phyloP scores from a whole-genome alignment of 169 alveolate species.

The Plasmodium vivax region DNA sequence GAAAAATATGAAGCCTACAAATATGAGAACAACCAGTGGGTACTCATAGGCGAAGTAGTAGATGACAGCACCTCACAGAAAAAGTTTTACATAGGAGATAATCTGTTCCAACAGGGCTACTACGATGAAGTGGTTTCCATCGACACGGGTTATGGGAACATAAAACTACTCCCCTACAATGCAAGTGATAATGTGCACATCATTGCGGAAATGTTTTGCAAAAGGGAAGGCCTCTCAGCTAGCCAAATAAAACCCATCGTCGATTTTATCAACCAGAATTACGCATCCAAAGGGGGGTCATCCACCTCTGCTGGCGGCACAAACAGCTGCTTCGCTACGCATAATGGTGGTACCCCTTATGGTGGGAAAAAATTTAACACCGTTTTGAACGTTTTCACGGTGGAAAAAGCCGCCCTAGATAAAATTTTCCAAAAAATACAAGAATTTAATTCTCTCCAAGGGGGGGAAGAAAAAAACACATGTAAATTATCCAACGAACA shows the following conservation, averaged over 20 bases:
- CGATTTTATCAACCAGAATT: slow-evolving; percentile 68
- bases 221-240: slow-evolving; percentile 45
- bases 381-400: slow-evolving; percentile 40
- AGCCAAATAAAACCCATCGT: slow-evolving; percentile 59
- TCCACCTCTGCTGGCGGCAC: not conserved
- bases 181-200: slow-evolving; percentile 33
- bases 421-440: slow-evolving; percentile 58
- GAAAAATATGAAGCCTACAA: slow-evolving; percentile 63
- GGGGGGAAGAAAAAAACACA: not conserved
- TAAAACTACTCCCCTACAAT: slow-evolving; percentile 53
- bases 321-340: not conserved
- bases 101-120: slow-evolving; percentile 46
- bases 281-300: not conserved
- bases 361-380: slow-evolving; percentile 19
- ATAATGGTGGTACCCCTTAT: not conserved
- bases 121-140: slow-evolving; percentile 57
- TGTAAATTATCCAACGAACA: slow-evolving; percentile 26
- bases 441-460: slow-evolving; percentile 15
- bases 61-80: slow-evolving; percentile 40
- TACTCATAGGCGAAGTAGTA: slow-evolving; percentile 54
- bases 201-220: slow-evolving; percentile 72
- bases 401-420: slow-evolving; percentile 57
- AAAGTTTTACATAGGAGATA: slow-evolving; percentile 65
- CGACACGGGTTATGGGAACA: slow-evolving; percentile 35
- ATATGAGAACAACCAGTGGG: slow-evolving; percentile 51